Evolutionary conservation across 1,284 basidiomycete genomes (phyloP), one percentile per base, ranked within the genome.

Genomic region (Trichosporon ovoides): DNA sequence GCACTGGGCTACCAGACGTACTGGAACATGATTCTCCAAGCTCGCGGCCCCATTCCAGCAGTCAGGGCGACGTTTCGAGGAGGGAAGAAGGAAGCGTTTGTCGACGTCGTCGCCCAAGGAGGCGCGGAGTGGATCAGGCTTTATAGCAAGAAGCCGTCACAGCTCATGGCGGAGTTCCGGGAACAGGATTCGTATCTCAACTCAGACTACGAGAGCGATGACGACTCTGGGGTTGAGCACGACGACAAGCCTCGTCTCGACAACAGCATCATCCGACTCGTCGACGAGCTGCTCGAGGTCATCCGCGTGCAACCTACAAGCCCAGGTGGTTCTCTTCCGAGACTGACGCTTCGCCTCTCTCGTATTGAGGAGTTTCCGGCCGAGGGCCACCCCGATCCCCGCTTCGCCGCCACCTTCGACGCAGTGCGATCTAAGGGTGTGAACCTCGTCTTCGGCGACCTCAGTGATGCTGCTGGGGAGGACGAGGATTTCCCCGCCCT

Each of bases 101-200:
- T 91, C 0, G 90, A 93, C 69, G 81, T 91, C 7, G 84, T 91
- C 24, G 85, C 87, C 82, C 53, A 87, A 31, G 83, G 84, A 52
- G 89, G 89, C 0, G 79, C 81, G 24, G 78, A 80, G 9, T 93
- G 89, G 90, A 84, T 90, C 43, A 81, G 89, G 65, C 82, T 92
- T 20, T 91, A 91, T 76, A 84, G 85, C 28, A 91, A 87, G 58
- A 91, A 87, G 67, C 87, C 88, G 59, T 81, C 85, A 0, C 83
- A 87, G 3, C 79, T 91, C 22, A 76, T 87, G 14, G 82, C 86
- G 22, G 89, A 91, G 70, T 87, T 91, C 63, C 82, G 86, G 36
- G 88, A 91, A 75, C 83, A 88, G 48, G 89, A 91, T 65, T 89
- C 87, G 1, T 91, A 89, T 70, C 67, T 86, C 35, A 88, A 70